Conservation (phyloP, 2,329 filamentous ascomycete species). For the Diaporthe helianthi region DNA sequence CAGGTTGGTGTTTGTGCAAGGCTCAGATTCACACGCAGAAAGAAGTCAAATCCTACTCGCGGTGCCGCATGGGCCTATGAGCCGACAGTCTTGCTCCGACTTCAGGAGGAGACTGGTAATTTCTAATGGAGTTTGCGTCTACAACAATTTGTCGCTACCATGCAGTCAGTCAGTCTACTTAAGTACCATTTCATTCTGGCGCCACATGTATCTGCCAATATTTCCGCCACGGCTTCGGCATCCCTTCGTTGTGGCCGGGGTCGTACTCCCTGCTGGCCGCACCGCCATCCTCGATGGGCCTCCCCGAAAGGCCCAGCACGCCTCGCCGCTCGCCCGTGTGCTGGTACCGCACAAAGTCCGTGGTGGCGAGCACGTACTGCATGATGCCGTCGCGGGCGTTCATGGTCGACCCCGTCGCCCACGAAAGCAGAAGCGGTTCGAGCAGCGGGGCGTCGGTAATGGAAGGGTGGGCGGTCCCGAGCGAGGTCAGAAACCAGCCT, state of each 20-base stretch:
- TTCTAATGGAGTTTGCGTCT: not conserved
- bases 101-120: too few relatives aligned
- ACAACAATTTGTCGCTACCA: not conserved
- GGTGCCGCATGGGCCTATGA: not conserved
- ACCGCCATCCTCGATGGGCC: not conserved
- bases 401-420: slow-evolving; percentile 67
- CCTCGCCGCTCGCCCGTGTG: slow-evolving; percentile 23
- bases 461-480: slow-evolving; percentile 66
- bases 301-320: slow-evolving; percentile 21
- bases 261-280: slow-evolving; percentile 32
- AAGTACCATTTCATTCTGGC: slow-evolving; percentile 8
- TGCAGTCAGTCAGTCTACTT: too few relatives aligned
- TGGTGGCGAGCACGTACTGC: slow-evolving; percentile 66
- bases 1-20: not conserved
- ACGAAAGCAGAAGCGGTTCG: slow-evolving; percentile 65
- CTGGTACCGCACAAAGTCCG: slow-evolving; percentile 53
- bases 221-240: slow-evolving; percentile 27
- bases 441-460: slow-evolving; percentile 72
- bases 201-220: slow-evolving; percentile 34
- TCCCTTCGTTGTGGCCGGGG: slow-evolving; percentile 18
- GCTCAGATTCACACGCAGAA: not conserved
- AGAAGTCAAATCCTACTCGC: not conserved
- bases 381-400: slow-evolving; percentile 61
- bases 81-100: not conserved
- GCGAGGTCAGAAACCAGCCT: slow-evolving; percentile 61